Percentiles rank a stretch among this genome's conserved stretches.
Conservation (phyloP, 108 stramenopile species). For the Nitzschia sp. region DNA sequence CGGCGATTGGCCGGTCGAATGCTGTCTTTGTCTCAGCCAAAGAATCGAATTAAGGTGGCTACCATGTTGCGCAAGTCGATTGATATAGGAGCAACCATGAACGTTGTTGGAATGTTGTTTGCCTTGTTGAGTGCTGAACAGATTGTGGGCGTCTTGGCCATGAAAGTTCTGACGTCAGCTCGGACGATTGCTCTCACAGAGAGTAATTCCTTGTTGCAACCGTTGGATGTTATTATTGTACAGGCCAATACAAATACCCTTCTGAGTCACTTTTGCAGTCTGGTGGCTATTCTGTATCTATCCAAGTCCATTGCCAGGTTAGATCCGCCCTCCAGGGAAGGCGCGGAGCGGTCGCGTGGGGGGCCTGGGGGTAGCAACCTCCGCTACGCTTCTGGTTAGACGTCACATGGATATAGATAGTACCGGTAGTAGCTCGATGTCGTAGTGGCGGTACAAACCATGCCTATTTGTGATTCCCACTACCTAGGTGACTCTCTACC, state of each 20-base stretch:
- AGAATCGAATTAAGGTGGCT: conserved; percentile 55
- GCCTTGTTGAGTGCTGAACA: conserved; percentile 84
- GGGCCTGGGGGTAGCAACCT: no score
- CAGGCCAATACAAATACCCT: conserved; percentile 94
- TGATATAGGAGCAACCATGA: conserved; percentile 64
- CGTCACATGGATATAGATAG: no score
- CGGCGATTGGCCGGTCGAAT: conserved; percentile 67
- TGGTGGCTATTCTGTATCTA: conserved; percentile 70
- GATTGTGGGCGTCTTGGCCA: conserved; percentile 87
- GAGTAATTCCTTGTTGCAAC: conserved; percentile 52
- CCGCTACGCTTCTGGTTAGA: no score
- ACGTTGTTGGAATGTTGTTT: conserved; percentile 81
- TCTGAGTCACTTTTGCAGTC: conserved; percentile 83
- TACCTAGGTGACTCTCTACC: no score
- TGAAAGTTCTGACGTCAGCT: conserved; percentile 73
- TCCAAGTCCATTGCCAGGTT: conserved; percentile 54
- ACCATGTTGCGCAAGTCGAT: conserved; percentile 75
- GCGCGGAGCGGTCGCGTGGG: conserved; percentile 29
- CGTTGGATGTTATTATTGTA: conserved; percentile 85
- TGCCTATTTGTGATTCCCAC: no score
- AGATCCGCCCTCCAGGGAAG: conserved; percentile 68
- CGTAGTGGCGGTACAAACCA: no score
- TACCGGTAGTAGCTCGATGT: no score
- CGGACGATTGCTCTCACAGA: conserved; percentile 11
- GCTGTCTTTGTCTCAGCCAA: conserved; percentile 37